These are phyloP conservation scores for Exophiala spinifera DNA, from an alignment of 2,329 filamentous ascomycete genomes.

Conservation along the genomic window DNA sequence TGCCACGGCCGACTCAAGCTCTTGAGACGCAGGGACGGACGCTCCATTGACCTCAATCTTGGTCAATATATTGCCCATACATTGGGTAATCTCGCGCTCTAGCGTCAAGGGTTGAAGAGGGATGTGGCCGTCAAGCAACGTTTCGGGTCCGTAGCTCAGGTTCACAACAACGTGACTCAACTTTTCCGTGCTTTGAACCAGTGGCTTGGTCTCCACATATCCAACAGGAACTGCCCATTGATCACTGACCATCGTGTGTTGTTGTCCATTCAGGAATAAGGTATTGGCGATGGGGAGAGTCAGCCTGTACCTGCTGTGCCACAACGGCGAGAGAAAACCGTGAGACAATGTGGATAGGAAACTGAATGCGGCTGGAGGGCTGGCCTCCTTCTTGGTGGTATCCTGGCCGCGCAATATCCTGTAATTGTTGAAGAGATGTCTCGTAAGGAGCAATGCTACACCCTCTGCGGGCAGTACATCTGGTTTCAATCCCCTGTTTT, in stretches of 20 bases:
- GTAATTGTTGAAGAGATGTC: neutral
- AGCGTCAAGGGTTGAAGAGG: slow-evolving; percentile 21
- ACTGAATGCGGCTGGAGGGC: neutral
- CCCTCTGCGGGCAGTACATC: slow-evolving; percentile 14
- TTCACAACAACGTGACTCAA: slow-evolving; percentile 2
- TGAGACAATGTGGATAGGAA: neutral
- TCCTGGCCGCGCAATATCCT: too few species aligned
- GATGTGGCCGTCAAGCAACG: slow-evolving; percentile 3
- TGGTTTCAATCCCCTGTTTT: neutral
- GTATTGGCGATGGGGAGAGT: slow-evolving; percentile 26
- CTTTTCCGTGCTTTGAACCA: neutral
- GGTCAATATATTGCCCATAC: slow-evolving; percentile 29
- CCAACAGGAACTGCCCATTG: slow-evolving; percentile 7
- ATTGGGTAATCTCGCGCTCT: slow-evolving; percentile 19
- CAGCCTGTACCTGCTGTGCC: neutral
- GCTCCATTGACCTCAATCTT: slow-evolving; percentile 22
- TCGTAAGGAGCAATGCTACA: slow-evolving; percentile 22
- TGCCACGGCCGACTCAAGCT: slow-evolving; percentile 25
- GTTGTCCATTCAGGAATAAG: slow-evolving; percentile 26
- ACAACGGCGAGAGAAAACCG: neutral
- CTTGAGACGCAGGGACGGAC: slow-evolving; percentile 22
- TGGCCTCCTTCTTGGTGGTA: neutral
- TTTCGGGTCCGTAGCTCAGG: slow-evolving; percentile 1
- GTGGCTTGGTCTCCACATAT: neutral
- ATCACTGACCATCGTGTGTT: slow-evolving; percentile 22